Percentiles rank a stretch among this genome's conserved stretches.
These are phyloP conservation scores for Cyberlindnera nakhonratchasimensis DNA, from an alignment of 805 yeast genomes.

Conservation along the genomic window DNA sequence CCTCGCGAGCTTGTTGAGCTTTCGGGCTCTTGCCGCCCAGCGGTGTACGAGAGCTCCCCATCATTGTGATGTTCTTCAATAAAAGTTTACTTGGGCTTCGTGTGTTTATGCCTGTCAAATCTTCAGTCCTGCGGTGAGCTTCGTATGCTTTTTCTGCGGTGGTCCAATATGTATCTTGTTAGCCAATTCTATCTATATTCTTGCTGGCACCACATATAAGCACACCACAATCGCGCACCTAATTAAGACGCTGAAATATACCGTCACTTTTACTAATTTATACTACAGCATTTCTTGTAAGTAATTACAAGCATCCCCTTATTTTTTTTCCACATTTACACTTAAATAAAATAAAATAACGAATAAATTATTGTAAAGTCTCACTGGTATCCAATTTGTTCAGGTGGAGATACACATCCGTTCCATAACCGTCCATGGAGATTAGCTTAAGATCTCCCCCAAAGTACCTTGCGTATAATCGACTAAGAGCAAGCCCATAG, in stretches of 20 bases:
- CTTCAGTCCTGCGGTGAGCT: no score
- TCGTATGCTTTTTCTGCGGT: no score
- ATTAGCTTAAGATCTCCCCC: constrained; percentile 87
- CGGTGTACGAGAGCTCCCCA: constrained; percentile 8
- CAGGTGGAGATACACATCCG: constrained; percentile 85
- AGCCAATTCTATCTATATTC: no score
- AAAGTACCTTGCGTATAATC: constrained; percentile 84
- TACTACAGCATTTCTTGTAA: no score
- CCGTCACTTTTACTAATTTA: no score
- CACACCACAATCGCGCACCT: no score
- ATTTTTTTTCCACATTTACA: neutral
- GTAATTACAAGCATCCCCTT: no score
- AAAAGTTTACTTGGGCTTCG: neutral
- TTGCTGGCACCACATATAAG: no score
- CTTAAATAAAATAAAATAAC: neutral
- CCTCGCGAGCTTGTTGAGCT: constrained; percentile 23
- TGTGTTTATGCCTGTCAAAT: no score
- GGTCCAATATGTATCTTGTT: no score
- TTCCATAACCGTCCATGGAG: constrained; percentile 92
- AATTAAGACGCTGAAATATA: neutral
- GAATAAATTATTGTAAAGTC: constrained; percentile 18
- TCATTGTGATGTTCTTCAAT: constrained; percentile 2
- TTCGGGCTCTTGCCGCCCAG: constrained; percentile 10
- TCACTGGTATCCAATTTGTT: constrained; percentile 62
- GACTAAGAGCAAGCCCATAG: constrained; percentile 82